Percentiles rank a stretch among this genome's conserved stretches.
Conservation (phyloP, 805 yeast genomes). For the Saccharomycopsis microspora region DNA sequence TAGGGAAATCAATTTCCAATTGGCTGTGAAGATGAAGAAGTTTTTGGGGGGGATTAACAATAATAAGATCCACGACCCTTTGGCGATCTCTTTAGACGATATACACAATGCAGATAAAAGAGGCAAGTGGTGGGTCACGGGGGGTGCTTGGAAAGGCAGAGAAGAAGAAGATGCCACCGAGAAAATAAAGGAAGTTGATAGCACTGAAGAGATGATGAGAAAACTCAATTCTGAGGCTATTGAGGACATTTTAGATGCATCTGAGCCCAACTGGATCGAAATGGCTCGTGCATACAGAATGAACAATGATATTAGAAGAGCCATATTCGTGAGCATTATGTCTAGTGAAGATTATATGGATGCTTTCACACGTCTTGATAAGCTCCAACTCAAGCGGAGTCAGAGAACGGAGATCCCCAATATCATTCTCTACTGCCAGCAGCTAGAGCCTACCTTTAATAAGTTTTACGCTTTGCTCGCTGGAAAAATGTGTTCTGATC, state of each 20-base stretch:
- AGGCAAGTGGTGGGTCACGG: conserved; percentile 99
- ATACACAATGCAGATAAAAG: conserved; percentile 62
- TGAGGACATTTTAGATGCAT: conserved; percentile 50
- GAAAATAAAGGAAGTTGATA: conserved; percentile 1
- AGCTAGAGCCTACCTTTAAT: conserved; percentile 72
- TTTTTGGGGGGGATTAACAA: conserved; percentile 41
- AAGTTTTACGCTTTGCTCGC: conserved; percentile 85
- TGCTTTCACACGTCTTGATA: conserved; percentile 73
- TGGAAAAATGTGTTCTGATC: conserved; percentile 61
- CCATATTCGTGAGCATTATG: conserved; percentile 89
- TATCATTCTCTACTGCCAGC: conserved; percentile 76
- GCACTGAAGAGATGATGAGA: conserved; percentile 7
- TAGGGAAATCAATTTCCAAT: conserved; percentile 27
- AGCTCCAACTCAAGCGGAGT: conserved; percentile 60
- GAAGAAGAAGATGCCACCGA: conserved; percentile 10
- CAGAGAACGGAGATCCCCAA: conserved; percentile 84
- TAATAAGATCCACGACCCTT: conserved; percentile 50
- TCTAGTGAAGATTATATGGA: conserved; percentile 89
- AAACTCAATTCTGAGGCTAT: conserved; percentile 30
- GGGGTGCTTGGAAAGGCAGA: conserved; percentile 91
- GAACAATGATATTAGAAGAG: conserved; percentile 93
- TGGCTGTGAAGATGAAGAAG: conserved; percentile 52
- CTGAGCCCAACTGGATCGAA: conserved; percentile 82
- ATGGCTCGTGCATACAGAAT: conserved; percentile 79
- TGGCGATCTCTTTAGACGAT: conserved; percentile 77